Conservation (phyloP, 2,329 filamentous ascomycete species). For the Neonectria hederae region DNA sequence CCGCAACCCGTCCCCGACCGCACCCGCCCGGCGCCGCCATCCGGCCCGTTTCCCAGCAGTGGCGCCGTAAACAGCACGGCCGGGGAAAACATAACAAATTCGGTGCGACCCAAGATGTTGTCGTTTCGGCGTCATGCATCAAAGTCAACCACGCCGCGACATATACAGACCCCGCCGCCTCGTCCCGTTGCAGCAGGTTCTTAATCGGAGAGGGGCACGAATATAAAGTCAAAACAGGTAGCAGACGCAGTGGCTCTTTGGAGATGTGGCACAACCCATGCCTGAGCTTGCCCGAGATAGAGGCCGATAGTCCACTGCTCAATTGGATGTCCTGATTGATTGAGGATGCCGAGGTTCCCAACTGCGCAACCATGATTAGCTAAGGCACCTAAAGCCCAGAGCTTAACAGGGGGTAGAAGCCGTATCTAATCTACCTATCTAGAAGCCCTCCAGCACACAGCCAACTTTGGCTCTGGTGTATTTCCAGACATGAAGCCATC, state of each 20-base stretch:
- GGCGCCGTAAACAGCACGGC: background rate
- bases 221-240: background rate
- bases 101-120: background rate
- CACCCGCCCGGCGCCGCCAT: background rate
- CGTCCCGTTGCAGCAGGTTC: background rate
- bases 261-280: background rate
- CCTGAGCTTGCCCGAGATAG: background rate
- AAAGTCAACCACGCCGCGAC: conserved; percentile 3
- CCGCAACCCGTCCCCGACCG: background rate
- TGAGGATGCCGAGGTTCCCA: conserved; percentile 9
- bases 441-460: background rate
- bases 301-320: background rate
- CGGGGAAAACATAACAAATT: background rate
- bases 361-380: conserved; percentile 13
- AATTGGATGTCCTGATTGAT: background rate
- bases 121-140: conserved; percentile 17
- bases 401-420: conserved; percentile 3
- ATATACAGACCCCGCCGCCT: conserved; percentile 5
- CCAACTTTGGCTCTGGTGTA: background rate
- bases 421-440: background rate
- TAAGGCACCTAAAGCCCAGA: background rate
- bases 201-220: background rate
- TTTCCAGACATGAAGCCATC: conserved; percentile 21
- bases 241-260: background rate
- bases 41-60: background rate